Percentiles rank a stretch among this genome's conserved stretches.
Conservation (phyloP, 352 stramenopile genomes). For the Globisporangium recalcitrans region DNA sequence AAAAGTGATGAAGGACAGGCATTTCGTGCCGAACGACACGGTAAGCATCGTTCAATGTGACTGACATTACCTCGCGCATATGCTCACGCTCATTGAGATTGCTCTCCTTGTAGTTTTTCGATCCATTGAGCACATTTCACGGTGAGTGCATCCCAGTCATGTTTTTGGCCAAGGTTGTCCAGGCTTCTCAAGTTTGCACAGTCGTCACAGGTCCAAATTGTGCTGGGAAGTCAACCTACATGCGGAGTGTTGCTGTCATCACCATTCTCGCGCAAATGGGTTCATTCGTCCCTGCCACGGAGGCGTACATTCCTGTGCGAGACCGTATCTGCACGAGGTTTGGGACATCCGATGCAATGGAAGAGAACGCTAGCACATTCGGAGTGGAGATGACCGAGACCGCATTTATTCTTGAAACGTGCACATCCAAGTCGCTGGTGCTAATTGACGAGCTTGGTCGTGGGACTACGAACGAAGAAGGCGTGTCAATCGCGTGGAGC, state of each 20-base stretch:
- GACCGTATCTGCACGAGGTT: constrained; percentile 90
- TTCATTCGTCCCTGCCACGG: constrained; percentile 82
- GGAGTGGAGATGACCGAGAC: constrained; percentile 89
- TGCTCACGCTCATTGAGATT: constrained; percentile 5
- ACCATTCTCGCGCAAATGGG: constrained; percentile 90
- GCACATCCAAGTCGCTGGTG: constrained; percentile 66
- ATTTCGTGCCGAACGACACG: constrained; percentile 85
- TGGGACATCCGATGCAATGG: constrained; percentile 90
- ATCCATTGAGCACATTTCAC: constrained; percentile 68
- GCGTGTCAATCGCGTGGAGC: constrained; percentile 85
- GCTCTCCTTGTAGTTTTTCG: constrained; percentile 44
- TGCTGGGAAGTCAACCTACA: constrained; percentile 89
- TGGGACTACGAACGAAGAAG: constrained; percentile 88
- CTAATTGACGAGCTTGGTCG: constrained; percentile 90
- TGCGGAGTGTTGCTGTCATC: constrained; percentile 80
- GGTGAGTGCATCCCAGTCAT: constrained; percentile 26
- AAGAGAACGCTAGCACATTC: constrained; percentile 92
- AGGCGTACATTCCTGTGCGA: constrained; percentile 77
- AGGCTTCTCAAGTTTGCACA: constrained; percentile 21
- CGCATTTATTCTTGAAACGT: constrained; percentile 79
- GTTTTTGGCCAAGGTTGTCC: background rate
- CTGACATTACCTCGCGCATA: background rate
- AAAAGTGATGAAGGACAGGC: constrained; percentile 47
- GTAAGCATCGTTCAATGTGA: constrained; percentile 22
- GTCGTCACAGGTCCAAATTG: constrained; percentile 90